Conservation (phyloP, 1,284 basidiomycete species). For the Boletus calvinii region DNA sequence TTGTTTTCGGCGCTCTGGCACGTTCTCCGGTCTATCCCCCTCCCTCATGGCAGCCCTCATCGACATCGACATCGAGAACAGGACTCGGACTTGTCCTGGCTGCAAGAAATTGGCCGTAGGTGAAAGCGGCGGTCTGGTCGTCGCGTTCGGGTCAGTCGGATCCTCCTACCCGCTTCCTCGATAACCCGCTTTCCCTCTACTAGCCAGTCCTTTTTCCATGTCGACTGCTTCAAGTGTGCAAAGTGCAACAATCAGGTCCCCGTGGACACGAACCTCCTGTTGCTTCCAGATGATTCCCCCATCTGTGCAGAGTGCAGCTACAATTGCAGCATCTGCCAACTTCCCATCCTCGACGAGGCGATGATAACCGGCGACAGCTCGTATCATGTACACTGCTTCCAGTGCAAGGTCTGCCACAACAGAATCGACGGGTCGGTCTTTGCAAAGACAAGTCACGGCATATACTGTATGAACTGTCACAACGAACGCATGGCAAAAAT, state of each 20-base stretch:
- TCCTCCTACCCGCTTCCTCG: constrained; percentile 1
- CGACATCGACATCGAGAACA: constrained; percentile 49
- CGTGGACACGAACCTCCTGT: constrained; percentile 92
- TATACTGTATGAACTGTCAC: constrained; percentile 99
- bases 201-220: constrained; percentile 81
- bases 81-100: constrained; percentile 76
- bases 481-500: constrained; percentile 95
- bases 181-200: constrained; percentile 6
- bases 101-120: constrained; percentile 83
- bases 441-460: constrained; percentile 97
- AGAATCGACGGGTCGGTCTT: constrained; percentile 98
- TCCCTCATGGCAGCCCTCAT: constrained; percentile 5
- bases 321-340: constrained; percentile 89
- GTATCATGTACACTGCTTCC: constrained; percentile 98
- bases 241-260: constrained; percentile 80
- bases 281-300: constrained; percentile 95
- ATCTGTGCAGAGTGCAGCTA: constrained; percentile 98
- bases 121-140: constrained; percentile 83
- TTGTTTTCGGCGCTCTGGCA: too few relatives aligned
- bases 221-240: constrained; percentile 82
- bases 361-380: constrained; percentile 99
- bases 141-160: constrained; percentile 78
- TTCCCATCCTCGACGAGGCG: constrained; percentile 93
- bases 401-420: constrained; percentile 92
- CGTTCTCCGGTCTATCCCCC: too few relatives aligned